phyloP scores from a whole-genome alignment of 352 stramenopile species.

The Pythium utonaiense region DNA sequence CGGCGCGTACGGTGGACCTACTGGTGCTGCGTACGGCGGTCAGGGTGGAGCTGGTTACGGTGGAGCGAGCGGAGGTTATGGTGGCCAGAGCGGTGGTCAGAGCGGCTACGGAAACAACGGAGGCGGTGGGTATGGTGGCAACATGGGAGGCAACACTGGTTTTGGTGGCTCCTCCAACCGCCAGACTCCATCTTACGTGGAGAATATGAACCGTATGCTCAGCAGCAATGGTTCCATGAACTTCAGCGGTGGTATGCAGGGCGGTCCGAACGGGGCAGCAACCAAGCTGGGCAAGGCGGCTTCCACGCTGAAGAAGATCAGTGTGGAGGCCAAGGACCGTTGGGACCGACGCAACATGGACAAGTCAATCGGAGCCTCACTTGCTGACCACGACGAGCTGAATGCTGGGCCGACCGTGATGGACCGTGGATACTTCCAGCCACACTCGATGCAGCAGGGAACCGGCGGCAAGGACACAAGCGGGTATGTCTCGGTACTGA shows the following conservation, averaged over 20 bases:
- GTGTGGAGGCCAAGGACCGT: conserved; percentile 68
- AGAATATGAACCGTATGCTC: conserved; percentile 64
- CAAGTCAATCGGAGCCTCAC: conserved; percentile 86
- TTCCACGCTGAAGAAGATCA: conserved; percentile 80
- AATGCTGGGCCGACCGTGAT: conserved; percentile 57
- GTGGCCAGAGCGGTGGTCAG: conserved; percentile 13
- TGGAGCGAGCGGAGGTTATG: conserved; percentile 22
- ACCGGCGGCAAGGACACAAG: conserved; percentile 71
- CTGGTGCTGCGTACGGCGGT: conserved; percentile 24
- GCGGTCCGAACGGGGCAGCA: conserved; percentile 25
- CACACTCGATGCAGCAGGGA: conserved; percentile 47
- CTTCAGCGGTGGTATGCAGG: conserved; percentile 14
- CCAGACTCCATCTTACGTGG: conserved; percentile 35
- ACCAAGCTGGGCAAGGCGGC: conserved; percentile 74
- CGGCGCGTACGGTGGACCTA: conserved; percentile 33
- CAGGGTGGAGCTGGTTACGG: conserved; percentile 38
- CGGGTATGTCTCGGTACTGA: conserved; percentile 49
- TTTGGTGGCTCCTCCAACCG: conserved; percentile 19
- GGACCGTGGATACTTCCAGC: conserved; percentile 75
- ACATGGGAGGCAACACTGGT: conserved; percentile 1
- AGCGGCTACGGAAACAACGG: conserved; percentile 18
- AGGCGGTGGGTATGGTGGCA: conserved; percentile 15
- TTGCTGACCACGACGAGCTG: conserved; percentile 83
- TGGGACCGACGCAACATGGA: conserved; percentile 89
- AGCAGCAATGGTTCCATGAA: conserved; percentile 14